Evolutionary conservation across 345 rosid species (phyloP), one percentile per base, ranked within the genome.

Genomic region (Dovyalis caffra): DNA sequence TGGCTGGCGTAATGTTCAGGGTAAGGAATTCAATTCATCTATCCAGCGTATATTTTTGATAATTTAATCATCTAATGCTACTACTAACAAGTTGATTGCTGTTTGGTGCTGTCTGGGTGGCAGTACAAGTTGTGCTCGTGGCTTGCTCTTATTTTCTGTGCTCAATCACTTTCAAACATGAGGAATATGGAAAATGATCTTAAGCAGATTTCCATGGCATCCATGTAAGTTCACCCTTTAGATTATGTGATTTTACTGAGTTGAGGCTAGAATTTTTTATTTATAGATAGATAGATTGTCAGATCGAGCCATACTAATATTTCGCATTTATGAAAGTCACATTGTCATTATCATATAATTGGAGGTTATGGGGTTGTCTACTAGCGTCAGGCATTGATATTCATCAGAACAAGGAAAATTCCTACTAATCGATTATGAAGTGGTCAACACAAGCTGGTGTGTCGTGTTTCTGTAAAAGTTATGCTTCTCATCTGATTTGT

Each of bases 71-170:
- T 25, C 28, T 57, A 38, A 26, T 12, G 29, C 70, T 43, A 2
- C 16, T 31, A 20, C 2, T 53, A 11, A 47, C 58, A 31, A 49
- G 26, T 69, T 31, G 8, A 20, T 32, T 32, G 72, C 32, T 69
- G 29, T 68, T 31, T 57, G 34, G 10, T 70, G 6, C 21, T 28
- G 33, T 15, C 31, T 65, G 62, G 33, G 26, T 63, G 31, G 76
- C 94, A 95, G 98, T 95, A 93, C 86, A 95, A 95, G 87, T 86
- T 91, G 20, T 87, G 97, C 85, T 95, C 99, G 49, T 95, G 99
- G 99, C 87, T 95, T 23, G 99, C 98, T 20, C 87, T 93, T 47
- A 90, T 95, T 78, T 91, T 92, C 86, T 89, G 97, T 73, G 97
- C 97, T n/a, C 97, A 93, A 74, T 93, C 99, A 21, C 85, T 95